phyloP scores from a whole-genome alignment of 805 yeast genomes.

The Starmerella asiatica region DNA sequence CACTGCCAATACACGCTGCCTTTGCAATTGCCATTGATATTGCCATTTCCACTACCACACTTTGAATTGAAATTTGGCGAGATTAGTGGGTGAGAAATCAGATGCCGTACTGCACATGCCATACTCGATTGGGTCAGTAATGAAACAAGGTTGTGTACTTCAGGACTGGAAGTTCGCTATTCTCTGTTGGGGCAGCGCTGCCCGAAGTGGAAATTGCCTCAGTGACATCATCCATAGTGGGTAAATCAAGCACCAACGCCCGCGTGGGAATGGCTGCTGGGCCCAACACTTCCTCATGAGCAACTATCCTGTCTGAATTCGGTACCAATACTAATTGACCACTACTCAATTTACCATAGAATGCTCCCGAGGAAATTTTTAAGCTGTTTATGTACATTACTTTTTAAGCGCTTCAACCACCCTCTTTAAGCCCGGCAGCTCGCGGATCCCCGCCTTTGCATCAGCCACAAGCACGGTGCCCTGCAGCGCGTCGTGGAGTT shows the following conservation, averaged over 20 bases:
- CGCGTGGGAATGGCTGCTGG: constrained; percentile 45
- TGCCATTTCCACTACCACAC: no score
- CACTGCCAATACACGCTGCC: no score
- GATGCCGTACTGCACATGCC: constrained; percentile 33
- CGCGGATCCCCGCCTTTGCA: neutral
- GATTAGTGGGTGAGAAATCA: constrained; percentile 57
- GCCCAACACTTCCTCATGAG: constrained; percentile 62
- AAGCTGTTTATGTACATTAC: neutral
- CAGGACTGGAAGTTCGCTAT: constrained; percentile 28
- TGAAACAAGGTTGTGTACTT: constrained; percentile 7
- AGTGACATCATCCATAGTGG: constrained; percentile 36
- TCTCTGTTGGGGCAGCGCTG: neutral
- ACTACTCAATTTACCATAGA: constrained; percentile 37
- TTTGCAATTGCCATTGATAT: no score
- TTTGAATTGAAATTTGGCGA: constrained; percentile 52
- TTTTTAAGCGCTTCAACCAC: neutral
- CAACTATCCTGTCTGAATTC: constrained; percentile 27
- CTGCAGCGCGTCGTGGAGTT: constrained; percentile 5
- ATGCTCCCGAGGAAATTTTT: constrained; percentile 35
- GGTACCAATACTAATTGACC: constrained; percentile 28
- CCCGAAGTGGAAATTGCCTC: constrained; percentile 19
- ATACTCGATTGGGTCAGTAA: constrained; percentile 35
- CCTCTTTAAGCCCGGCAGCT: constrained; percentile 7
- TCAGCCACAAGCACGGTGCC: constrained; percentile 4
- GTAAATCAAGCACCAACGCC: constrained; percentile 61